phyloP scores from a whole-genome alignment of 129 eudicot genomes.

The Logfia minima region DNA sequence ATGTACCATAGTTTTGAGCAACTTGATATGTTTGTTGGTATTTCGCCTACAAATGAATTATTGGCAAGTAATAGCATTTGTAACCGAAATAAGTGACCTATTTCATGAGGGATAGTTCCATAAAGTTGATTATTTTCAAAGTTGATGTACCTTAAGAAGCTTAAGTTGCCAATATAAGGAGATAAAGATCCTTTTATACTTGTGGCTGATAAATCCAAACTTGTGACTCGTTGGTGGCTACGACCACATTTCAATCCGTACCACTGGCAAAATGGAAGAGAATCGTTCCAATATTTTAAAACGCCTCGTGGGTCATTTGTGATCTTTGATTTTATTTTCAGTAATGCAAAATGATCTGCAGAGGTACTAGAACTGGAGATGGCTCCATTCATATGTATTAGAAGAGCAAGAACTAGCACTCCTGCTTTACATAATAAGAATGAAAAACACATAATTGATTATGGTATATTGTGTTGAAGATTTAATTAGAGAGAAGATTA shows the following conservation, averaged over 20 bases:
- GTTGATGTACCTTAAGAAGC: conserved; percentile 3
- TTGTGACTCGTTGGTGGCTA: conserved; percentile 11
- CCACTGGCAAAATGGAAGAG: conserved; percentile 21
- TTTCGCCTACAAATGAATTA: conserved; percentile 18
- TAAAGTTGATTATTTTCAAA: conserved; percentile 6
- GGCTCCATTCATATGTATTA: too few relatives aligned
- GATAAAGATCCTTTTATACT: conserved; percentile 28
- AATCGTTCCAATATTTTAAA: conserved; percentile 23
- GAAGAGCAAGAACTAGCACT: too few relatives aligned
- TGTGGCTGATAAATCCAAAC: not conserved
- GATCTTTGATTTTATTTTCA: conserved; percentile 4
- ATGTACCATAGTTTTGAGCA: conserved; percentile 9
- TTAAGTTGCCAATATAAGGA: conserved; percentile 34
- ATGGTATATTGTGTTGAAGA: too few relatives aligned
- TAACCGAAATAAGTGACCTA: conserved; percentile 6
- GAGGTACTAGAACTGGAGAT: too few relatives aligned
- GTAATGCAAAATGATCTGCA: too few relatives aligned
- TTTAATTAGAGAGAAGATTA: too few relatives aligned
- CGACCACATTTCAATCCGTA: conserved; percentile 21
- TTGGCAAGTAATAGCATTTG: not conserved
- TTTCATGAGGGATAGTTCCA: conserved; percentile 22
- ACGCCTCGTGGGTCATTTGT: conserved; percentile 10
- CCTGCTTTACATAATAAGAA: too few relatives aligned
- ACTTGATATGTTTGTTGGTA: conserved; percentile 24
- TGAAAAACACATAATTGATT: too few relatives aligned